Evolutionary conservation across 169 alveolate species (phyloP), one percentile per base, ranked within the genome.

Genomic region (Eimeria praecox): DNA sequence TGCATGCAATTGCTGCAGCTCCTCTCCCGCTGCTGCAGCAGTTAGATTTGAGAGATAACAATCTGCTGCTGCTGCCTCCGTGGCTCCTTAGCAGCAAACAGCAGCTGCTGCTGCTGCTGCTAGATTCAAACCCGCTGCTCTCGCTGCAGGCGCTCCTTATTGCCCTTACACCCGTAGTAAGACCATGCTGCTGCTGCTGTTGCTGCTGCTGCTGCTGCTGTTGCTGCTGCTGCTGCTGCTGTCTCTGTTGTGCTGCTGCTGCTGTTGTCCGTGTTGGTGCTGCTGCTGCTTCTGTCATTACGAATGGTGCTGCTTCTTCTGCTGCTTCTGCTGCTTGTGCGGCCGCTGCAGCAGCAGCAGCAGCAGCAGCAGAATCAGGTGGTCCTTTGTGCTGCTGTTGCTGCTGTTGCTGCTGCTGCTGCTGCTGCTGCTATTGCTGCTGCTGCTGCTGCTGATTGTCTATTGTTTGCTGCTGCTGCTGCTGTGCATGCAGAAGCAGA

Each of bases 111-210:
- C 66, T 80, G 90, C 66, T 80, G 90, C 66, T 80, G 69, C 90
- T 80, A 2, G 90, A 80, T 80, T 66, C 30, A 52, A 83, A 46
- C 38, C 75, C 75, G 33, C 75, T 83, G 91, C 69, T 46, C 77
- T 52, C 75, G 49, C 73, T 83, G 12, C 52, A 52, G 52, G 69
- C 75, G 12, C 56, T 83, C 24, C 75, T 52, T 2, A 52, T 83
- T 10, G 42, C 91, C 46, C 75, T 80, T 10, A 80, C 10, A 49
- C 90, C 90, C 69, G 22, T 80, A 3, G 90, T 80, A 46, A n/a
- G 75, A 6, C 90, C 42, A n/a, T n/a, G n/a, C n/a, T 46, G 91
- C 75, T 54, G 91, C 91, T 83, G 77, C 91, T 83, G 90, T 44
- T 30, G 73, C 52, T 80, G 90, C 90, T 80, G 71, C 90, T 80